Evolutionary conservation across 2,329 filamentous ascomycete genomes (phyloP).

Genomic region (Fonsecaea nubica): DNA sequence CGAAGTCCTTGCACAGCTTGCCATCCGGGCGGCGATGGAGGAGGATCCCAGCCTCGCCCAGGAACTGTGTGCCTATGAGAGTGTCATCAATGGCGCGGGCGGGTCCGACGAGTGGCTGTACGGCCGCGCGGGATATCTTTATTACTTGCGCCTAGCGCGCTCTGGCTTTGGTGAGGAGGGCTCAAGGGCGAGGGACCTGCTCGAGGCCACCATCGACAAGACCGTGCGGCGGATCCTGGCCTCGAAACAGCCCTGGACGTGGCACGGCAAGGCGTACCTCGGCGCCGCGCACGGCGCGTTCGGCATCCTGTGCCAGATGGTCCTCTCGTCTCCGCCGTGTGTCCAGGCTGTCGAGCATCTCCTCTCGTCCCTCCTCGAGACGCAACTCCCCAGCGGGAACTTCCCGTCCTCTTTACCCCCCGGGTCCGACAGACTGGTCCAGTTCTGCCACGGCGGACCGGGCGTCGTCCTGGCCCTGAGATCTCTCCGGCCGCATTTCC

Average conservation of each 20-base stretch:
- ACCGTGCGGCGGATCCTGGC: conserved; percentile 67
- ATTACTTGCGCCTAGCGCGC: conserved; percentile 69
- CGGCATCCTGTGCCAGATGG: conserved; percentile 73
- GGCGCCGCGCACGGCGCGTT: conserved; percentile 72
- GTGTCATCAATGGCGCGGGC: conserved; percentile 41
- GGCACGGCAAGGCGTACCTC: conserved; percentile 67
- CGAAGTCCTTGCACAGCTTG: conserved; percentile 57
- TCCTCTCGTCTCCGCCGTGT: conserved; percentile 48
- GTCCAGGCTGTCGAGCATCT: conserved; percentile 60
- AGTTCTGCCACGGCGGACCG: conserved; percentile 72
- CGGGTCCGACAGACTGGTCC: conserved; percentile 54
- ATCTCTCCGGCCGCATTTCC: conserved; percentile 62
- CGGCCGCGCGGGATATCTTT: conserved; percentile 71
- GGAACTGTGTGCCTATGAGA: conserved; percentile 40
- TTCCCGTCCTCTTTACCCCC: conserved; percentile 61
- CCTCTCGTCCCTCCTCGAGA: conserved; percentile 62
- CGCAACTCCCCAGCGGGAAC: conserved; percentile 68
- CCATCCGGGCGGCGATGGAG: conserved; percentile 55
- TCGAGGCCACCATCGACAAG: conserved; percentile 61
- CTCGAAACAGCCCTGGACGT: conserved; percentile 65
- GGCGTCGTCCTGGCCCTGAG: conserved; percentile 66
- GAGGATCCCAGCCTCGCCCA: conserved; percentile 51
- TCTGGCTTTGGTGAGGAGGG: conserved; percentile 60
- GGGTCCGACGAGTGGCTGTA: conserved; percentile 70
- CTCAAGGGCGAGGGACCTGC: conserved; percentile 56